Base-by-base conservation (phyloP, 2,329 filamentous ascomycete species). In the Trichoderma guizhouense region DNA sequence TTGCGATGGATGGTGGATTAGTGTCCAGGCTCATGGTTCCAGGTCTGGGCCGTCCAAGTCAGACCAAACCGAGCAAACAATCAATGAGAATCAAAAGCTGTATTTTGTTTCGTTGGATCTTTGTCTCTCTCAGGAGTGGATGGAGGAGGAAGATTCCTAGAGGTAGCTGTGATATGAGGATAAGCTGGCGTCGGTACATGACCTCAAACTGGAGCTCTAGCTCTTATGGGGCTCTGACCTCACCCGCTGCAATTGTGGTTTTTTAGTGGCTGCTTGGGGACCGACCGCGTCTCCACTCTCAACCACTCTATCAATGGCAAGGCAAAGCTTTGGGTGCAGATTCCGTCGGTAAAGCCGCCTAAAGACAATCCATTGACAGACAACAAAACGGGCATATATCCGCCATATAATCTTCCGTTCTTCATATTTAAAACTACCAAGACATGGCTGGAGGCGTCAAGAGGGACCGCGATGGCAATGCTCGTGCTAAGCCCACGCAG, bases 401-500 rank as follows among this genome's bases (percentile, higher is more conserved):
- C 39, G 11, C 36, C 39, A 21, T 47, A n/a, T n/a, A 0, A n/a
- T 21, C 18, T 8, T 47, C 18, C 11, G 7, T 2, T 21, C 0
- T 47, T 21, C 39, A 28, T 28, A 24, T 11, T 32, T 24, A 8
- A 18, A n/a, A 18, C 3, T 30, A 8, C 72, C 73, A 63, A 64
- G 14, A 14, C 34, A 80, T 81, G 75, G 82, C 83, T 75, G 78
- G 80, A 72, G 85, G 85, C 71, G 77, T 85, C 72, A 90, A 90
- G 80, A 84, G 88, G 75, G 84, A 87, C 75, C 82, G 84, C 73
- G 84, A 86, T 69, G 88, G 87, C 72, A 86, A 86, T 72, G 76
- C 77, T 53, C 79, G 82, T 61, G 78, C 82, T 74, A 86, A 85
- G 79, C 76, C 76, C 67, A 74, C 73, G 64, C 74, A 77, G 21